Evolutionary conservation across 2,329 filamentous ascomycete species (phyloP).

Genomic region (Aspergillus piperis): DNA sequence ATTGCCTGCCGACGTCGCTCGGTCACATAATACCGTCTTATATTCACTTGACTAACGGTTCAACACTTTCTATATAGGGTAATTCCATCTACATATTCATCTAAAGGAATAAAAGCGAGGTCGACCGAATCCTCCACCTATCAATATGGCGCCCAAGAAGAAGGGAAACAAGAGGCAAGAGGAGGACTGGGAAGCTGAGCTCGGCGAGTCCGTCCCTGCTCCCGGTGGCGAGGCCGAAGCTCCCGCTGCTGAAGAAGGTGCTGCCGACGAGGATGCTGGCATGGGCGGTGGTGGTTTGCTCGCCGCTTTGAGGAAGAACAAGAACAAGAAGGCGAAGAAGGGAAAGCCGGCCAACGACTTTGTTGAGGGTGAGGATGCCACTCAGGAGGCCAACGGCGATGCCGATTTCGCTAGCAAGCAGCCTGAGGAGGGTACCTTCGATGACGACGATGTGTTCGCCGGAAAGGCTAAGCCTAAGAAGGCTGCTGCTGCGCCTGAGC

Average conservation of each 20-base stretch:
- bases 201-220: slow-evolving; percentile 70
- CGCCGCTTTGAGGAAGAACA: slow-evolving; percentile 78
- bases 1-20: background rate
- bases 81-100: no score
- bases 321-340: slow-evolving; percentile 89
- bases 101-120: no score
- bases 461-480: slow-evolving; percentile 53
- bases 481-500: slow-evolving; percentile 53
- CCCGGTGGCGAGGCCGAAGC: slow-evolving; percentile 47
- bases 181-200: slow-evolving; percentile 93
- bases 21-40: background rate
- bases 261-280: slow-evolving; percentile 57
- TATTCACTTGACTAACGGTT: background rate
- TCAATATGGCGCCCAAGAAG: slow-evolving; percentile 86
- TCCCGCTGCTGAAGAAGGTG: slow-evolving; percentile 41
- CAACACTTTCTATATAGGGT: no score
- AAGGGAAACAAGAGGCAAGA: slow-evolving; percentile 83
- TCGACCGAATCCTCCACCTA: background rate
- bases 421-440: slow-evolving; percentile 76
- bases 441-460: slow-evolving; percentile 84
- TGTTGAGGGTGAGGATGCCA: slow-evolving; percentile 66
- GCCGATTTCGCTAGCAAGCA: slow-evolving; percentile 64
- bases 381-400: slow-evolving; percentile 40
- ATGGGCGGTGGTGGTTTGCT: slow-evolving; percentile 67
- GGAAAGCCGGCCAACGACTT: slow-evolving; percentile 72